A percentile compares a stretch with the other conserved stretches of the same genome.
Conservation (phyloP, 305 asterid species). For the Rubia peregrina region DNA sequence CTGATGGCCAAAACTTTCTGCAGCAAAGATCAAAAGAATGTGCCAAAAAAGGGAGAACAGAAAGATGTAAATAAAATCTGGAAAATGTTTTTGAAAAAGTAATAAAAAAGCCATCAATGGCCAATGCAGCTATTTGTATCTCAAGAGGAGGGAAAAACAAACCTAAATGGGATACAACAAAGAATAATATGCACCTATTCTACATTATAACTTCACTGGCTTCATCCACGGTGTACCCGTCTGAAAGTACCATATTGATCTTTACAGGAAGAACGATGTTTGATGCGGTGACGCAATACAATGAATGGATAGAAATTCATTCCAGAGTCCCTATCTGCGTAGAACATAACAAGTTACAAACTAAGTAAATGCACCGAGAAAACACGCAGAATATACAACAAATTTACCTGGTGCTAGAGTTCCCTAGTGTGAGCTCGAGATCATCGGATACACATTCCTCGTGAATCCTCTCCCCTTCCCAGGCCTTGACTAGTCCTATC, state of each 20-base stretch:
- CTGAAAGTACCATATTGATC: constrained; percentile 4
- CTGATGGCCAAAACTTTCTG: neutral
- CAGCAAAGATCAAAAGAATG: constrained; percentile 8
- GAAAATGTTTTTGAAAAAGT: neutral
- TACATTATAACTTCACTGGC: constrained; percentile 13
- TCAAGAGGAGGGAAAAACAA: constrained; percentile 10
- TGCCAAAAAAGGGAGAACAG: neutral
- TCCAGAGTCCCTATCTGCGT: constrained; percentile 19
- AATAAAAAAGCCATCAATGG: neutral
- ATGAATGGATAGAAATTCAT: neutral
- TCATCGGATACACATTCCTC: constrained; percentile 94
- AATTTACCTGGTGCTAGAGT: constrained; percentile 73
- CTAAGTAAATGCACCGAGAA: too few relatives aligned
- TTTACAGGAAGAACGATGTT: constrained; percentile 9
- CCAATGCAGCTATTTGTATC: constrained; percentile 13
- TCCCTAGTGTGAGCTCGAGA: constrained; percentile 95
- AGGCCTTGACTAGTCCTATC: constrained; percentile 74
- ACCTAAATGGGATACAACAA: neutral
- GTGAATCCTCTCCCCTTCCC: constrained; percentile 98
- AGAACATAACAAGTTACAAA: neutral
- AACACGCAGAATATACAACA: too few relatives aligned
- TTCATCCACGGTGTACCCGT: constrained; percentile 7
- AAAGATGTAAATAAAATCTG: neutral
- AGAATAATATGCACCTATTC: constrained; percentile 14
- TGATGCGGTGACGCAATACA: neutral